Conservation (phyloP, 225 moss, liverwort and hornwort genomes). For the Rhytidiadelphus loreus region DNA sequence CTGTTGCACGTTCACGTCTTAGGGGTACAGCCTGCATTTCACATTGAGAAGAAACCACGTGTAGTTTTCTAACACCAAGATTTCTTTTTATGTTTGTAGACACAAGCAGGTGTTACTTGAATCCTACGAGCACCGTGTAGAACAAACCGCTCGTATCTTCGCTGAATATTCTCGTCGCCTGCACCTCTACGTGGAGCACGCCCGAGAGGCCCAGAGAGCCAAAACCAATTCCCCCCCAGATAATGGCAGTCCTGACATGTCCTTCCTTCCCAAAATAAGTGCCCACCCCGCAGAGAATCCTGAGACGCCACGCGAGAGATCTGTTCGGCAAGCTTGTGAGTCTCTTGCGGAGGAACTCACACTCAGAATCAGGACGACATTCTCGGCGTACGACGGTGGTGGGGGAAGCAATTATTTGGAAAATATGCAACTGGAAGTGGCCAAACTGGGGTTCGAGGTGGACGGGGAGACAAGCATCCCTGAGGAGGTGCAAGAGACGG, state of each 20-base stretch:
- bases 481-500: slow-evolving; percentile 68
- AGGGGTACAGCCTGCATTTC: not conserved
- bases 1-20: not conserved
- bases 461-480: slow-evolving; percentile 52
- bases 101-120: slow-evolving; percentile 95
- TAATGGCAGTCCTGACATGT: slow-evolving; percentile 32
- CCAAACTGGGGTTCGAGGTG: slow-evolving; percentile 72
- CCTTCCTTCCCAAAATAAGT: slow-evolving; percentile 18
- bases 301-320: slow-evolving; percentile 73
- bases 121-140: slow-evolving; percentile 75
- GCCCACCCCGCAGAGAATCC: slow-evolving; percentile 20
- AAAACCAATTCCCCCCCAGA: slow-evolving; percentile 33
- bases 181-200: slow-evolving; percentile 74
- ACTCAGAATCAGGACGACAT: slow-evolving; percentile 53
- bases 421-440: slow-evolving; percentile 53
- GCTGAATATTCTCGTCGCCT: slow-evolving; percentile 85
- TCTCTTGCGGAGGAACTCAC: slow-evolving; percentile 64
- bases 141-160: slow-evolving; percentile 65
- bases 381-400: slow-evolving; percentile 78
- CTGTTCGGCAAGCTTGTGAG: slow-evolving; percentile 70
- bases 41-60: not conserved
- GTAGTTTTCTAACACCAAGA: not conserved
- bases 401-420: slow-evolving; percentile 23
- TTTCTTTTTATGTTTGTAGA: slow-evolving; percentile 20
- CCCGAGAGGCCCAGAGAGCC: slow-evolving; percentile 72